These are phyloP conservation scores for Fusarium udum DNA, from an alignment of 2,329 filamentous ascomycete genomes.

Conservation along the genomic window DNA sequence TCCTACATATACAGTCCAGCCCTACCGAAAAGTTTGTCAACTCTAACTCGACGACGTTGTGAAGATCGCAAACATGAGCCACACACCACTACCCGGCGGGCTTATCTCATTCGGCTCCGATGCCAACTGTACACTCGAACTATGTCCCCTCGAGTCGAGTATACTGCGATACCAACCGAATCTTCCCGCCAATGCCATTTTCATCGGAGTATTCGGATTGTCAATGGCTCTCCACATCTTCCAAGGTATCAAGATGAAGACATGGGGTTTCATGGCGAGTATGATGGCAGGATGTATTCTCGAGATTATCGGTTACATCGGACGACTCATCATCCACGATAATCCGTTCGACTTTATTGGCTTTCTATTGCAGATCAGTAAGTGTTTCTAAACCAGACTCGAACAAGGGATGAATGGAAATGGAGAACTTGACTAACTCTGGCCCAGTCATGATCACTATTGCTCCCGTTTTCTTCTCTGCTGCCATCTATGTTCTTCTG, in stretches of 20 bases:
- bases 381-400: neutral
- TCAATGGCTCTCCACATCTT: conserved; percentile 31
- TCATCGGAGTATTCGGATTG: conserved; percentile 32
- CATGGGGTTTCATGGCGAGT: conserved; percentile 54
- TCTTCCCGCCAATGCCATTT: conserved; percentile 32
- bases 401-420: neutral
- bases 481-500: conserved; percentile 43
- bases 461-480: conserved; percentile 45
- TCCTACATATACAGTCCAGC: neutral
- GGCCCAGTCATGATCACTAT: conserved; percentile 46
- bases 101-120: conserved; percentile 37
- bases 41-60: neutral
- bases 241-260: conserved; percentile 32
- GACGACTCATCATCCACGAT: conserved; percentile 62
- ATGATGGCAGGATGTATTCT: conserved; percentile 64
- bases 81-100: conserved; percentile 30
- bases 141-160: conserved; percentile 39
- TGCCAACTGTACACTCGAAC: conserved; percentile 40
- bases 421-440: conserved; percentile 2
- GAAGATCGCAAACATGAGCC: conserved; percentile 3
- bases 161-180: conserved; percentile 38
- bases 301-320: conserved; percentile 70
- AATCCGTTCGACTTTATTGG: conserved; percentile 66
- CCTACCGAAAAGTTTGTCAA: neutral
- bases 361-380: conserved; percentile 73